Conservation (phyloP, 192 early-diverging fungal species). For the Coemansia asiatica region DNA sequence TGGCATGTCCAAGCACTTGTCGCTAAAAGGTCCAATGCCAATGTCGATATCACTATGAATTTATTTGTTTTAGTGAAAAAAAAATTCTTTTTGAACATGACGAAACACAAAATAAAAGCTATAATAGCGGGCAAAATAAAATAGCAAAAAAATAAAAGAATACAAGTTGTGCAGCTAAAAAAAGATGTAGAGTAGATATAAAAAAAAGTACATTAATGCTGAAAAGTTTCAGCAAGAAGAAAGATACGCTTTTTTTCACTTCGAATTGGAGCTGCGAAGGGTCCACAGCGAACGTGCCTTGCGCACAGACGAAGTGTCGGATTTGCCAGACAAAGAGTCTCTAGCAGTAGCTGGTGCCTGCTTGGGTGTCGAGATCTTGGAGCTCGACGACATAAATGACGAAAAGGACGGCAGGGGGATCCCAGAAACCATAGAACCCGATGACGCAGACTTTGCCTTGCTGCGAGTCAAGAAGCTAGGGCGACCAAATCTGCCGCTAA, state of each 20-base stretch:
- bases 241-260: background rate
- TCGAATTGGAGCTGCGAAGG: constrained; percentile 9
- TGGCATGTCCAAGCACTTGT: constrained; percentile 5
- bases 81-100: background rate
- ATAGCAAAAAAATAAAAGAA: background rate
- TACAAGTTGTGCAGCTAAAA: background rate
- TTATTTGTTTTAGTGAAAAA: background rate
- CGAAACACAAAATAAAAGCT: background rate
- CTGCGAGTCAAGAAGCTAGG: constrained; percentile 25
- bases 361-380: background rate
- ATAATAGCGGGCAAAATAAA: background rate
- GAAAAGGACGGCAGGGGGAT: constrained; percentile 31
- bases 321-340: background rate
- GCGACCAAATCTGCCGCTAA: constrained; percentile 14
- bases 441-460: constrained; percentile 11
- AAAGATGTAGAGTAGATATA: background rate
- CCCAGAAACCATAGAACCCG: constrained; percentile 20
- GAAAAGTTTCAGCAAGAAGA: background rate
- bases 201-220: background rate
- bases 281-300: constrained; percentile 45
- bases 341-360: constrained; percentile 6
- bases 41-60: too few species aligned
- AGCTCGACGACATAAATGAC: background rate
- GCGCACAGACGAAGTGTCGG: constrained; percentile 31
- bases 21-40: too few species aligned